Base-by-base conservation (phyloP, 2,329 filamentous ascomycete genomes). In the Diaporthe nobilis region DNA sequence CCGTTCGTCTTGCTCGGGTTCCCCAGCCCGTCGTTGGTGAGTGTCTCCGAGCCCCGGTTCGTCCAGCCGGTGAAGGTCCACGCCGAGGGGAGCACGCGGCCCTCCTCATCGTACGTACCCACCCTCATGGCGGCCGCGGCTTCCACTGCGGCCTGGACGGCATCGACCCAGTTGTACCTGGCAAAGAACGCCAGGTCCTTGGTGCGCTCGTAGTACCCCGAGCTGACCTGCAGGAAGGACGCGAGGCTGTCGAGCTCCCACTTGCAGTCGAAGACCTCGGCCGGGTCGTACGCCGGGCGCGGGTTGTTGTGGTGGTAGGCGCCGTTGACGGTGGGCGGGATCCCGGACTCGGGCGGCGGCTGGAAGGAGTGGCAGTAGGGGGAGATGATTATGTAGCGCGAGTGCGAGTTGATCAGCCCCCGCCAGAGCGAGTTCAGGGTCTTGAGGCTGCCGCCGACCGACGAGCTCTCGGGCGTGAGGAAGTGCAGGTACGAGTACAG, bases 321-420 rank as follows among this genome's bases (percentile, higher is more conserved):
- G 2, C 88, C 86, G 80, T 93, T 93, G 17, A 84, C 81, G 0
- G 88, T 86, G 2, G 93, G 89, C 2, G 84, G 80, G 47, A 96
- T 88, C 4, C 91, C 90, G 71, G 94, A 95, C 71, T 95, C 94
- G 3, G 91, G 89, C 0, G 95, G 95, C 2, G 95, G 95, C 82
- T 98, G 95, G 85, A 98, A 98, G 17, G 94, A 93, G 82, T 98
- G 97, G 88, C 95, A 98, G 84, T 97, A 97, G 0, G 95, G 95
- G 22, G 89, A 90, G 44, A 89, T 88, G 72, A 91, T 86, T 71
- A 95, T 88, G 82, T 94, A 94, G 60, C 93, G 87, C 31, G 92
- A 87, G 81, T 95, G 93, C 8, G 93, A 86, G 81, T 95, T 94
- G 82, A 95, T 93, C 3, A 93, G 89, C 1, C 93, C 93, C 20